These are phyloP conservation scores for Schizochytrium sp. DNA, from an alignment of 108 stramenopile genomes.

Conservation along the genomic window DNA sequence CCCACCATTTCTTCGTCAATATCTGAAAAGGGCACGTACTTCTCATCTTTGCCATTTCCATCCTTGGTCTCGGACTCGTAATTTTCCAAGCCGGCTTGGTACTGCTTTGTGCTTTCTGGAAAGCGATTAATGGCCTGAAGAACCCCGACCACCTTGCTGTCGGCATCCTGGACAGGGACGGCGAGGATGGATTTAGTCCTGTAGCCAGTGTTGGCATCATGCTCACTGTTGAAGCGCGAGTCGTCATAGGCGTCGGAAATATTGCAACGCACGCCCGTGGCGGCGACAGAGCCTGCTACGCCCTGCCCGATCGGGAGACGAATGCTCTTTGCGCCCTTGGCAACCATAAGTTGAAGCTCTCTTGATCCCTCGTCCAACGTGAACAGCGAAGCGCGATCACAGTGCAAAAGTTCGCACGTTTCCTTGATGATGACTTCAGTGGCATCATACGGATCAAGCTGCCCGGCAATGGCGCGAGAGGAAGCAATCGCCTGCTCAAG, in stretches of 20 bases:
- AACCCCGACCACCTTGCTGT: conserved; percentile 39
- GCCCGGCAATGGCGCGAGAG: conserved; percentile 28
- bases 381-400: conserved; percentile 41
- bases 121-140: conserved; percentile 33
- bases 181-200: conserved; percentile 43
- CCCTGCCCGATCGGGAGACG: conserved; percentile 39
- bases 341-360: conserved; percentile 34
- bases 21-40: conserved; percentile 18
- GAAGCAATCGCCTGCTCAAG: conserved; percentile 22
- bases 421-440: conserved; percentile 25
- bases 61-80: neutral
- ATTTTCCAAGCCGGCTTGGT: neutral
- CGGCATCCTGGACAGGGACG: conserved; percentile 33
- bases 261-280: conserved; percentile 14
- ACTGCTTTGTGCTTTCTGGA: neutral
- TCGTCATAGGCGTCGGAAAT: conserved; percentile 42
- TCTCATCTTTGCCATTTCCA: neutral
- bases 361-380: neutral
- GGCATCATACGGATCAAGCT: conserved; percentile 29
- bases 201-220: conserved; percentile 46
- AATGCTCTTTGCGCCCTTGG: conserved; percentile 32
- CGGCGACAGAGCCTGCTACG: conserved; percentile 40
- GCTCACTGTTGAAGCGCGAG: conserved; percentile 25
- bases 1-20: conserved; percentile 17
- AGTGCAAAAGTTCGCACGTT: conserved; percentile 22